phyloP scores from a whole-genome alignment of 106 monocot species.

The Dendrobium nobile region DNA sequence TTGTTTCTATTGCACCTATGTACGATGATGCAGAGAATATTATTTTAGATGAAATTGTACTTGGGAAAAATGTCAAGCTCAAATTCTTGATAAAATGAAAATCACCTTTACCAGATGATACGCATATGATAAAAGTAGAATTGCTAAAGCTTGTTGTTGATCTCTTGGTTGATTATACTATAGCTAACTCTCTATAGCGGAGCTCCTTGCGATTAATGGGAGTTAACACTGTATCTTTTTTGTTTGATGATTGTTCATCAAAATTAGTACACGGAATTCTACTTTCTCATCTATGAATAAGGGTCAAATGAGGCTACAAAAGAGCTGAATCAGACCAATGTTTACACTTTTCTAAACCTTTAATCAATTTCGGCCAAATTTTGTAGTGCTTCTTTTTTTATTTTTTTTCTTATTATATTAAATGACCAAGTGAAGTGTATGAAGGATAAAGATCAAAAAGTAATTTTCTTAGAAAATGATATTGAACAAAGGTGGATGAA shows the following conservation, averaged over 20 bases:
- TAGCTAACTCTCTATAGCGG: background rate
- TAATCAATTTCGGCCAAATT: background rate
- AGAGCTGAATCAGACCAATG: background rate
- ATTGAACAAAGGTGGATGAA: no score
- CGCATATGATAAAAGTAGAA: background rate
- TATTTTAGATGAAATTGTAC: background rate
- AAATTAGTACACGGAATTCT: background rate
- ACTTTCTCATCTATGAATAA: background rate
- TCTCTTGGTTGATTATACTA: background rate
- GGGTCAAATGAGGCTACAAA: background rate
- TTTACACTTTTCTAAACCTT: background rate
- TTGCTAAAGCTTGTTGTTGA: background rate
- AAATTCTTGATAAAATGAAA: background rate
- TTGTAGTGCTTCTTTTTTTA: no score
- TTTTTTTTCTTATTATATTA: no score
- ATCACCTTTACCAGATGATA: background rate
- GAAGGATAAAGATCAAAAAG: no score
- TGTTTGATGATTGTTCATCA: background rate
- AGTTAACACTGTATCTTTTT: background rate
- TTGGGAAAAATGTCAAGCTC: background rate
- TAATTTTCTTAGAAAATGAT: no score
- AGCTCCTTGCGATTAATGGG: background rate
- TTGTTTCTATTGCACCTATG: background rate
- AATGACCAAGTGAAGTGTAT: no score
- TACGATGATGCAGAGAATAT: no score